A percentile compares a stretch with the other conserved stretches of the same genome.
Conservation (phyloP, 176 grass and related monocot genomes). For the Ensete glaucum region DNA sequence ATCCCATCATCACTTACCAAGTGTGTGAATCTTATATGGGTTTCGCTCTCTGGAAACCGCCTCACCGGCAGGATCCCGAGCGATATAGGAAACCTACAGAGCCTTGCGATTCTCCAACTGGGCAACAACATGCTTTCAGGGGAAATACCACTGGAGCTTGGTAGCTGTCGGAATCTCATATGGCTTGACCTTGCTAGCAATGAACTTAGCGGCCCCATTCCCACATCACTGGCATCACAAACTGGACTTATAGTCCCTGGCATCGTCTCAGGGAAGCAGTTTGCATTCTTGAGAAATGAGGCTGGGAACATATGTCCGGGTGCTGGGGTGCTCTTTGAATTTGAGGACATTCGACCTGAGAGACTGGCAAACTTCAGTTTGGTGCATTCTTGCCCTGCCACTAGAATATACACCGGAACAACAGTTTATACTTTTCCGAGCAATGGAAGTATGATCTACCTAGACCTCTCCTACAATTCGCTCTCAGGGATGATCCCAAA, state of each 20-base stretch:
- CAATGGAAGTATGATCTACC: conserved; percentile 95
- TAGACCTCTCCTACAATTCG: conserved; percentile 82
- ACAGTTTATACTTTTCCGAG: conserved; percentile 49
- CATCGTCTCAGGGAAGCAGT: conserved; percentile 79
- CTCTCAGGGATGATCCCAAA: conserved; percentile 47
- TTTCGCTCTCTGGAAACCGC: conserved; percentile 66
- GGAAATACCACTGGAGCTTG: conserved; percentile 48
- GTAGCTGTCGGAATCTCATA: conserved; percentile 74
- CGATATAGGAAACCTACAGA: conserved; percentile 48
- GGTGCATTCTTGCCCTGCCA: conserved; percentile 55
- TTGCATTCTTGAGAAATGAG: conserved; percentile 82
- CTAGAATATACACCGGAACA: conserved; percentile 73
- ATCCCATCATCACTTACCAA: conserved; percentile 50
- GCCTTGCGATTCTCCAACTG: conserved; percentile 81
- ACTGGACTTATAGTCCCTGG: conserved; percentile 62
- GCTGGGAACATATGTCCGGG: conserved; percentile 85
- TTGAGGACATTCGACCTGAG: conserved; percentile 69
- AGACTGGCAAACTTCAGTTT: conserved; percentile 48
- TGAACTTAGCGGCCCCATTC: conserved; percentile 47
- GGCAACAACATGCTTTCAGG: conserved; percentile 67
- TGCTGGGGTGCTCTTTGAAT: conserved; percentile 90
- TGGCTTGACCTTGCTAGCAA: conserved; percentile 95
- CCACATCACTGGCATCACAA: conserved; percentile 42
- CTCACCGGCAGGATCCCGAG: conserved; percentile 52
- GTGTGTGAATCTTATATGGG: conserved; percentile 74